These are phyloP conservation scores for Trichosphaerium sp. DNA, from an alignment of 78 protist genomes.

Conservation along the genomic window DNA sequence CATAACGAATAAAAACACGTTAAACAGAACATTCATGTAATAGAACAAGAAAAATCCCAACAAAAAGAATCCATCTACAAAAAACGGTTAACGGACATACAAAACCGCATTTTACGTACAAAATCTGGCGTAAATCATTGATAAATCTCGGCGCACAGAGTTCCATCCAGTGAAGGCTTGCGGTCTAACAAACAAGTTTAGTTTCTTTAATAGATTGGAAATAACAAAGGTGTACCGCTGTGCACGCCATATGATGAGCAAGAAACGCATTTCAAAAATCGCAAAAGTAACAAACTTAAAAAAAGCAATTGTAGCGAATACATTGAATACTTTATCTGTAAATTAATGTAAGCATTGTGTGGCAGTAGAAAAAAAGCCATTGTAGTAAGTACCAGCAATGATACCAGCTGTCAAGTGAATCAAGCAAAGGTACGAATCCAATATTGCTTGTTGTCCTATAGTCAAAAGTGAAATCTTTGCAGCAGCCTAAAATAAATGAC, in stretches of 20 bases:
- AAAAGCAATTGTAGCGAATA: constrained; percentile 64
- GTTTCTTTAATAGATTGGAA: too few species aligned
- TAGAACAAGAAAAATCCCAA: constrained; percentile 45
- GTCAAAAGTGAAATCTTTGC: constrained; percentile 33
- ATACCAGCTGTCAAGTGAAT: constrained; percentile 59
- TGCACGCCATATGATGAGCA: constrained; percentile 52
- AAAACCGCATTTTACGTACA: constrained; percentile 17
- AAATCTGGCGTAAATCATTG: constrained; percentile 50
- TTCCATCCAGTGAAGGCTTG: too few species aligned
- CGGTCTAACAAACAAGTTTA: too few species aligned
- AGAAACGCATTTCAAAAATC: constrained; percentile 59
- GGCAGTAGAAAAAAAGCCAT: too few species aligned
- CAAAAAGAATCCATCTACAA: constrained; percentile 37
- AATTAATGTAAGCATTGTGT: too few species aligned
- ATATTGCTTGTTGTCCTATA: constrained; percentile 46
- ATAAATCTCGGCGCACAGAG: constrained; percentile 39
- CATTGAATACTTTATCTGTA: constrained; percentile 47
- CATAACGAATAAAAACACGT: constrained; percentile 32
- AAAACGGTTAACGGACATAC: neutral
- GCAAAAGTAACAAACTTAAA: constrained; percentile 55
- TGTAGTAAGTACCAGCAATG: too few species aligned
- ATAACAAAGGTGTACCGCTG: too few species aligned
- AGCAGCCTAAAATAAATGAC: too few species aligned
- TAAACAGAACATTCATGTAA: constrained; percentile 23
- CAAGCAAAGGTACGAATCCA: constrained; percentile 61